A percentile compares a stretch with the other conserved stretches of the same genome.
Conservation (phyloP, 257 asterid genomes). For the Dorcoceras hygrometricum region DNA sequence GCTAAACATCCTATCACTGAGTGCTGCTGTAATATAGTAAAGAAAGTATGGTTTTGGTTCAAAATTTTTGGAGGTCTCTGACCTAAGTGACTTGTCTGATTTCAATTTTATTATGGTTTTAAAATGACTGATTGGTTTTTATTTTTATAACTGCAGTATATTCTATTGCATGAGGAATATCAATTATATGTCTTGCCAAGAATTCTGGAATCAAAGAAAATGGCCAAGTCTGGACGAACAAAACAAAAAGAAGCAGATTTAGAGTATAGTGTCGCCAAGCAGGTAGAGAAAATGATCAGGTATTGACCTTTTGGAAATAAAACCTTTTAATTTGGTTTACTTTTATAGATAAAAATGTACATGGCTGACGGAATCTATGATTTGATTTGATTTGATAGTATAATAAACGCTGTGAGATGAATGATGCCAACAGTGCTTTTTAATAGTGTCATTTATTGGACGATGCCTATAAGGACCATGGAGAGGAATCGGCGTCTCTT, state of each 20-base stretch:
- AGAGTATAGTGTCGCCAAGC: conserved; percentile 98
- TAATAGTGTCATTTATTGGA: conserved; percentile 16
- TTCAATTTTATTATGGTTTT: conserved; percentile 14
- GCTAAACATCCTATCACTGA: not conserved
- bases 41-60: not conserved
- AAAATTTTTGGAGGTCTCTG: conserved; percentile 1
- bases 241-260: conserved; percentile 98
- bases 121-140: conserved; percentile 17
- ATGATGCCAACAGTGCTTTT: conserved; percentile 9
- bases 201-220: conserved; percentile 88
- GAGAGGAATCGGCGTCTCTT: conserved; percentile 4
- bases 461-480: conserved; percentile 18
- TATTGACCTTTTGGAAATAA: conserved; percentile 34
- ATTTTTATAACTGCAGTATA: conserved; percentile 50
- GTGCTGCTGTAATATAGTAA: conserved; percentile 5
- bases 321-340: conserved; percentile 15
- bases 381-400: conserved; percentile 3
- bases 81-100: conserved; percentile 4
- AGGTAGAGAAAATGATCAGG: conserved; percentile 99
- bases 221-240: conserved; percentile 95
- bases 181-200: conserved; percentile 84
- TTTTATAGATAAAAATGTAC: not conserved
- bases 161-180: conserved; percentile 92
- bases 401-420: conserved; percentile 9
- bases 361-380: not conserved